phyloP scores from a whole-genome alignment of 2,329 filamentous ascomycete species.

The Talaromyces sp. region DNA sequence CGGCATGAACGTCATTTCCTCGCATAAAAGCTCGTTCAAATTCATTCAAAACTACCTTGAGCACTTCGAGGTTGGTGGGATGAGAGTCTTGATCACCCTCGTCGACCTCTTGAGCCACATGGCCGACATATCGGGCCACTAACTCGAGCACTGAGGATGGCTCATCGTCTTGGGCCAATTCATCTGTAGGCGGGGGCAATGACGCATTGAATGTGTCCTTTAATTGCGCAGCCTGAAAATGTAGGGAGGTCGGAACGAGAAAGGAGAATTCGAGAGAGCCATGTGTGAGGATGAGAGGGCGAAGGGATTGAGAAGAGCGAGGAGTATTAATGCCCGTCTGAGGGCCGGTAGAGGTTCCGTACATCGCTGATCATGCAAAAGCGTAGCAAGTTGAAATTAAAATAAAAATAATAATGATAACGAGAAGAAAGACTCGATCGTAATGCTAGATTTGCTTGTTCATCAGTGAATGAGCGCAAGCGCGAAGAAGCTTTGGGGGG shows the following conservation, averaged over 20 bases:
- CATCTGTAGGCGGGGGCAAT: conserved; percentile 87
- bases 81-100: conserved; percentile 86
- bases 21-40: conserved; percentile 93
- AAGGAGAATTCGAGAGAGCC: conserved; percentile 96
- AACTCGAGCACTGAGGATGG: conserved; percentile 93
- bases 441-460: background rate
- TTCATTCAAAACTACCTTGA: conserved; percentile 89
- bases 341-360: conserved; percentile 73
- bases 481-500: background rate
- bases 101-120: conserved; percentile 81
- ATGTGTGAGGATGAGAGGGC: conserved; percentile 84
- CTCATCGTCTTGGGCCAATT: conserved; percentile 96
- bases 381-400: background rate
- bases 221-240: conserved; percentile 93
- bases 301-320: conserved; percentile 85
- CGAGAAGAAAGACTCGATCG: background rate
- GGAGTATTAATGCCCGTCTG: conserved; percentile 97
- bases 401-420: background rate
- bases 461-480: background rate
- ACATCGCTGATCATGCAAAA: conserved; percentile 55
- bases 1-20: conserved; percentile 92
- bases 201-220: conserved; percentile 84
- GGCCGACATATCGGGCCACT: conserved; percentile 88
- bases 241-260: conserved; percentile 87
- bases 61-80: conserved; percentile 84